phyloP scores from a whole-genome alignment of 352 stramenopile species.

The Pythium grandisporangium region DNA sequence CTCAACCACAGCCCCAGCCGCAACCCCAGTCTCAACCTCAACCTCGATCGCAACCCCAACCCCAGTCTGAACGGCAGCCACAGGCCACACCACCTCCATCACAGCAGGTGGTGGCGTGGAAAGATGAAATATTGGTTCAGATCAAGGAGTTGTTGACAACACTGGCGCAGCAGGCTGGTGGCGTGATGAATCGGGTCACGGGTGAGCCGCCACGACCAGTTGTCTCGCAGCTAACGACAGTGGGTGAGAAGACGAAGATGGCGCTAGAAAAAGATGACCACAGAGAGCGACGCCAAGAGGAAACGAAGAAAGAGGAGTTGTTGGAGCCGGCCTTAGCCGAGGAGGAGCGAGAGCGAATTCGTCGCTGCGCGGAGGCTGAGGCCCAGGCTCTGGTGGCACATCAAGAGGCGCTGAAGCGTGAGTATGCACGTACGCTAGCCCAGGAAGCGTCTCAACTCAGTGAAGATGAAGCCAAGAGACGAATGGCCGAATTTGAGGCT shows the following conservation, averaged over 20 bases:
- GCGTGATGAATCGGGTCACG: too few species aligned
- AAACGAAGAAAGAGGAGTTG: too few species aligned
- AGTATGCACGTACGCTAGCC: conserved; percentile 33
- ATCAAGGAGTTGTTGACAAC: conserved; percentile 43
- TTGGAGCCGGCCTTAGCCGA: too few species aligned
- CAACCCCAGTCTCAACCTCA: conserved; percentile 1
- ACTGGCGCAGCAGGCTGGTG: conserved; percentile 16
- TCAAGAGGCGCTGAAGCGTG: conserved; percentile 17
- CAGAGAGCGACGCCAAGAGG: too few species aligned
- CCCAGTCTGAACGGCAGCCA: conserved; percentile 5
- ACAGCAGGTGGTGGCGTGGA: too few species aligned
- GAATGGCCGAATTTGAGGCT: conserved; percentile 1
- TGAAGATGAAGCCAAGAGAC: conserved; percentile 21
- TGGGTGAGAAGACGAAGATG: too few species aligned
- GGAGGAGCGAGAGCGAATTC: too few species aligned
- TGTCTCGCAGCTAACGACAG: too few species aligned
- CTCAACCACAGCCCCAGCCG: conserved; percentile 1
- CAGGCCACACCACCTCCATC: too few species aligned
- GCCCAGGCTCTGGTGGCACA: conserved; percentile 1
- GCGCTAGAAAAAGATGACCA: too few species aligned
- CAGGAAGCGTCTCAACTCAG: conserved; percentile 31
- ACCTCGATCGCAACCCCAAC: too few species aligned
- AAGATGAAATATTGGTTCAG: conserved; percentile 41
- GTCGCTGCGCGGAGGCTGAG: conserved; percentile 6
- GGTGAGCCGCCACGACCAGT: too few species aligned